Conservation (phyloP, 129 eudicot species). For the Helianthus tuberosus region DNA sequence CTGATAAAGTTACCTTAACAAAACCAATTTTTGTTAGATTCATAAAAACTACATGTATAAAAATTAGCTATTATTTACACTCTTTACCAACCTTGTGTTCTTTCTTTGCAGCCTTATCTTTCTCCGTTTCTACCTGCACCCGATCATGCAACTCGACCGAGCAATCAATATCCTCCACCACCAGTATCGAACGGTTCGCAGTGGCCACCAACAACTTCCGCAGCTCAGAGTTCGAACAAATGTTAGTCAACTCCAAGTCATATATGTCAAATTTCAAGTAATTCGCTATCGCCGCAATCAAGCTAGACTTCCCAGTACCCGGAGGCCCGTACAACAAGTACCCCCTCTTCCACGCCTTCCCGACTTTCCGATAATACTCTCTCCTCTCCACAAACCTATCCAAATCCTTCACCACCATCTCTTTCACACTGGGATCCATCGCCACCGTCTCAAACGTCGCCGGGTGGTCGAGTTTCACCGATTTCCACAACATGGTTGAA, state of each 20-base stretch:
- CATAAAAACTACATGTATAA: not conserved
- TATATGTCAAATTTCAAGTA: slow-evolving; percentile 56
- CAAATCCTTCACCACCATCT: not conserved
- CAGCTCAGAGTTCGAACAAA: slow-evolving; percentile 46
- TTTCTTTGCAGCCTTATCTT: not conserved
- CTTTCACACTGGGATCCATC: no score
- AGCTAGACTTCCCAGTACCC: slow-evolving; percentile 51
- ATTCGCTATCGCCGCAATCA: slow-evolving; percentile 66
- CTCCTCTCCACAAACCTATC: not conserved
- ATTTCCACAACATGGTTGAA: slow-evolving; percentile 40
- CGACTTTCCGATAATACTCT: not conserved
- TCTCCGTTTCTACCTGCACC: not conserved
- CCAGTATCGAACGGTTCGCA: slow-evolving; percentile 47
- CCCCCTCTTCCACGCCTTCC: not conserved
- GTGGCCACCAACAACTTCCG: slow-evolving; percentile 46
- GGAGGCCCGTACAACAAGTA: slow-evolving; percentile 65
- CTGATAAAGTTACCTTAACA: slow-evolving; percentile 56
- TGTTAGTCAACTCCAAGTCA: slow-evolving; percentile 53
- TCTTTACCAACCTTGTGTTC: slow-evolving; percentile 7
- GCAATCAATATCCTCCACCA: slow-evolving; percentile 67
- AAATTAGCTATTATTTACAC: not conserved
- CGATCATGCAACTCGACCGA: slow-evolving; percentile 46
- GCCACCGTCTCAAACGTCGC: not conserved
- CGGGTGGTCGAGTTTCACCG: not conserved
- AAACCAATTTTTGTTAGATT: not conserved